Evolutionary conservation across 2,329 filamentous ascomycete species (phyloP).

Genomic region (Trichoderma oligosporum): DNA sequence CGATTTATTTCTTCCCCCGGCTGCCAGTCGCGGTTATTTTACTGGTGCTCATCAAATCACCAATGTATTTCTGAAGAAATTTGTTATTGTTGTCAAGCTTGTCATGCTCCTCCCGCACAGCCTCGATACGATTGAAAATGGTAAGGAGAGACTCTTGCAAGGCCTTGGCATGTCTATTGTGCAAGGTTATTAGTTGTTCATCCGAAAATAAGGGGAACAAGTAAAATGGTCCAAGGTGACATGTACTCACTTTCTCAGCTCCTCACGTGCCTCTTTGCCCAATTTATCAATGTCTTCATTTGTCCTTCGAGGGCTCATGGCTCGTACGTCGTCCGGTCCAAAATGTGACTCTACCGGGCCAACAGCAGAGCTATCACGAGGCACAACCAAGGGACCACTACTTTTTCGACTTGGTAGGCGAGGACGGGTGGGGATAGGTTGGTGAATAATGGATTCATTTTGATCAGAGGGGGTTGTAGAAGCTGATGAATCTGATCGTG

Average conservation of each 20-base stretch:
- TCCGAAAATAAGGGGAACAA: no score
- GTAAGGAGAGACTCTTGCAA: slow-evolving; percentile 86
- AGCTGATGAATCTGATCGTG: slow-evolving; percentile 37
- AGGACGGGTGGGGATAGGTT: slow-evolving; percentile 57
- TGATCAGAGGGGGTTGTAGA: slow-evolving; percentile 36
- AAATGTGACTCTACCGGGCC: slow-evolving; percentile 71
- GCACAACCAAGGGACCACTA: slow-evolving; percentile 78
- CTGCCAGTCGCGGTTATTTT: slow-evolving; percentile 61
- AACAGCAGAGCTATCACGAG: slow-evolving; percentile 69
- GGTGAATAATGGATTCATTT: slow-evolving; percentile 42
- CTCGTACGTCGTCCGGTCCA: slow-evolving; percentile 81
- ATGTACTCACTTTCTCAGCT: slow-evolving; percentile 50
- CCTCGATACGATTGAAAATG: slow-evolving; percentile 90
- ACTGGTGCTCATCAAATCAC: slow-evolving; percentile 85
- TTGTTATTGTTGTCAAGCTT: slow-evolving; percentile 97
- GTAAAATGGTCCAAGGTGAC: slow-evolving; percentile 6
- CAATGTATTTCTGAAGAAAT: slow-evolving; percentile 96
- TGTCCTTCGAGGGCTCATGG: slow-evolving; percentile 90
- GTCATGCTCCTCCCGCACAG: slow-evolving; percentile 89
- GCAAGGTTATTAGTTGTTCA: not conserved
- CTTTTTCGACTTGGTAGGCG: slow-evolving; percentile 70
- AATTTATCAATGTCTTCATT: slow-evolving; percentile 87
- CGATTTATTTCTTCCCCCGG: slow-evolving; percentile 51
- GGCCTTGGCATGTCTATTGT: slow-evolving; percentile 73
- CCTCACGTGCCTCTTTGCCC: slow-evolving; percentile 73